Evolutionary conservation across 768 basidiomycete species (phyloP).

Genomic region (Psilocybe tampanensis): DNA sequence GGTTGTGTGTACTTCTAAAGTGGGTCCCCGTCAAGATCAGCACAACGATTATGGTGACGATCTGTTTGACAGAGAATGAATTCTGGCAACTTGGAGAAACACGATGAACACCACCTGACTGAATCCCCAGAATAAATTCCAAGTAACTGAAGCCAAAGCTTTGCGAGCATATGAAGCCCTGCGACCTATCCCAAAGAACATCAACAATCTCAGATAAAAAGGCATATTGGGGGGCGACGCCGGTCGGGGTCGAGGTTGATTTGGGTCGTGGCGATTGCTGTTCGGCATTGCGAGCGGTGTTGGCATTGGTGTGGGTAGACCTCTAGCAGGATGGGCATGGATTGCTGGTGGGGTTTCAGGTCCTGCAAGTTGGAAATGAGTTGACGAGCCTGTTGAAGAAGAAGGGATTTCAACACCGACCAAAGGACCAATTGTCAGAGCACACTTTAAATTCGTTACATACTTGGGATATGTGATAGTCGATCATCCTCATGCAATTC

Average conservation of each 20-base stretch:
- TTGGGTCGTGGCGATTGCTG: slow-evolving; percentile 2
- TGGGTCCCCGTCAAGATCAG: slow-evolving; percentile 47
- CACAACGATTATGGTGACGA: slow-evolving; percentile 51
- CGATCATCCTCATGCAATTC: slow-evolving; percentile 4
- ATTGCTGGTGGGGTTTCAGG: not conserved
- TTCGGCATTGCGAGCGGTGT: not conserved
- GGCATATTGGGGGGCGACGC: slow-evolving; percentile 22
- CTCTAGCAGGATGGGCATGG: not conserved
- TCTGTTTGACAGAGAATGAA: slow-evolving; percentile 34
- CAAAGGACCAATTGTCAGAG: not conserved
- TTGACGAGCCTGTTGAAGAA: not conserved
- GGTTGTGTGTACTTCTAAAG: slow-evolving; percentile 45
- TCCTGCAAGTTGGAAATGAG: not conserved
- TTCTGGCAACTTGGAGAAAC: not conserved
- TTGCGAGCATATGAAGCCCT: slow-evolving; percentile 53
- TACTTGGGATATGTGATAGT: slow-evolving; percentile 2
- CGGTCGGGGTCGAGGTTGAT: slow-evolving; percentile 19
- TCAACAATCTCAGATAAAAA: slow-evolving; percentile 29
- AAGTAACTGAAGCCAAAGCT: slow-evolving; percentile 53
- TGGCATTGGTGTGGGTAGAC: not conserved
- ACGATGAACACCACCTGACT: slow-evolving; percentile 44
- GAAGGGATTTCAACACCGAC: not conserved
- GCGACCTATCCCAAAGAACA: slow-evolving; percentile 55
- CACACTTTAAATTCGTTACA: not conserved
- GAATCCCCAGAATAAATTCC: slow-evolving; percentile 51